Evolutionary conservation across 2,329 filamentous ascomycete species (phyloP), one percentile per base, ranked within the genome.

Genomic region (Alternaria panax): DNA sequence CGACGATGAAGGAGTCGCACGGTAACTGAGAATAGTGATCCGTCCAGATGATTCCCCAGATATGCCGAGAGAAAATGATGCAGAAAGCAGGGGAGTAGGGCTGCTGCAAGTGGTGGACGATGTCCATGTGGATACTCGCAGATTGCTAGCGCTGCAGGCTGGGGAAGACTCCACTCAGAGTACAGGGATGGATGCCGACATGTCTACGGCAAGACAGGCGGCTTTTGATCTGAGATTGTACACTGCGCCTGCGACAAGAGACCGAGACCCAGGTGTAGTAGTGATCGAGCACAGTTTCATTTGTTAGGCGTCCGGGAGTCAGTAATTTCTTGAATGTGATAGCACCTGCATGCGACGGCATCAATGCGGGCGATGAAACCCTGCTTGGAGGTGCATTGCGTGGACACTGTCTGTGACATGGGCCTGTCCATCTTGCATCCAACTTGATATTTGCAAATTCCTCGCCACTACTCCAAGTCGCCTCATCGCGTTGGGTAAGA

Each of bases 141-240:
- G 27, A 30, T 52, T 46, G 51, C 54, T 68, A 64, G 66, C 64
- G 63, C n/a, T n/a, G n/a, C n/a, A n/a, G n/a, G 30, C 63, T 63
- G 59, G 63, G 63, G 60, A 59, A 65, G 43, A 41, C 30, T 54
- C 58, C 62, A 62, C 58, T 45, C 41, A 24, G 41, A 42, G 7
- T n/a, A 43, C 43, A 62, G 55, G 53, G 55, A 50, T 51, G n/a
- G n/a, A n/a, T n/a, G n/a, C 18, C 18, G 18, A 24, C 30, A 38
- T 51, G 30, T 51, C 47, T 51, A 38, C 27, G 34, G 34, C 34
- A 38, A 18, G n/a, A 18, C 45, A 6, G 45, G 16, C 18, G 45
- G 20, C 18, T 27, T 27, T 47, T 11, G 25, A 22, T n/a, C 18
- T 22, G 45, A 47, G 18, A 34, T 18, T 32, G 45, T 11, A 32